Conservation (phyloP, 768 basidiomycete species). For the Tricholoma sp. region DNA sequence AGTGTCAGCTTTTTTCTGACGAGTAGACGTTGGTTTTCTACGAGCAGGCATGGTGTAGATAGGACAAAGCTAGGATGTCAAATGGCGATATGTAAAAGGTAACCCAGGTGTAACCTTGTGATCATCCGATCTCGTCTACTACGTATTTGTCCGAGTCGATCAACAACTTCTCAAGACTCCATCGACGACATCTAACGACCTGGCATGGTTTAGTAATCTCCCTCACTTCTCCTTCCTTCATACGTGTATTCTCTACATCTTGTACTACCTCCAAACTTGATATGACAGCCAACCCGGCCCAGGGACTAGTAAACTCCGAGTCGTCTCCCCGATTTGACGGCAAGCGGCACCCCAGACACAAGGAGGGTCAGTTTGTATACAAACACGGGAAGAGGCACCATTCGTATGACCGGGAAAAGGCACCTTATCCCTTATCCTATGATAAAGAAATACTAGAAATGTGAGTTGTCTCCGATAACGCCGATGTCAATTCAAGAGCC, state of each 20-base stretch:
- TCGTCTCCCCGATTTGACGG: slow-evolving; percentile 25
- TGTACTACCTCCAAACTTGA: background rate
- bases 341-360: slow-evolving; percentile 36
- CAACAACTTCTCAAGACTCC: background rate
- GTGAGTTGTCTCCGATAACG: slow-evolving; percentile 27
- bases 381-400: slow-evolving; percentile 66
- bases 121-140: background rate
- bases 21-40: slow-evolving; percentile 54
- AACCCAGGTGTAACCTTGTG: background rate
- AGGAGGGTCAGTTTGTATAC: slow-evolving; percentile 52
- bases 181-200: background rate
- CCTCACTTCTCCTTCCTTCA: background rate
- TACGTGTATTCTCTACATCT: slow-evolving; percentile 2
- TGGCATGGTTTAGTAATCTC: slow-evolving; percentile 4
- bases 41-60: slow-evolving; percentile 32
- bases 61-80: background rate
- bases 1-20: slow-evolving; percentile 66
- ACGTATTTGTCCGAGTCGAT: background rate
- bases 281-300: background rate
- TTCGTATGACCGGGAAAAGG: slow-evolving; percentile 67
- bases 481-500: background rate
- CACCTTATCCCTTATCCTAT: slow-evolving; percentile 75
- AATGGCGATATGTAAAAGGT: no score
- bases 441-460: slow-evolving; percentile 62
- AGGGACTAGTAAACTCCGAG: slow-evolving; percentile 4